Conservation (phyloP, 1,284 basidiomycete genomes). For the Moesziomyces parantarcticus region DNA sequence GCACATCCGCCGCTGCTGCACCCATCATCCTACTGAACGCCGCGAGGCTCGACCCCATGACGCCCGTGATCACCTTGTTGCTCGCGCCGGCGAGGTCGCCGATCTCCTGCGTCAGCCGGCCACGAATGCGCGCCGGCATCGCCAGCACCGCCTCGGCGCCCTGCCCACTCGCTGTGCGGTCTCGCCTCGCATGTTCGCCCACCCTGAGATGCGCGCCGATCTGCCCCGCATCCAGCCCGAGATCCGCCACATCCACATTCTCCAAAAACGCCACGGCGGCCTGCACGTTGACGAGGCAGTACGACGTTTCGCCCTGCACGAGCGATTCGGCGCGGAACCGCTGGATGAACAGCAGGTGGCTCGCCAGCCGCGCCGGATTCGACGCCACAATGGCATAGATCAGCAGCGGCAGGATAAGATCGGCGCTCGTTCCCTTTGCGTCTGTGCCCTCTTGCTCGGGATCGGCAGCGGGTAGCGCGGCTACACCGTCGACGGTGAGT, state of each 20-base stretch:
- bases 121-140: constrained; percentile 72
- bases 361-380: constrained; percentile 84
- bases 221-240: constrained; percentile 76
- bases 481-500: constrained; percentile 77
- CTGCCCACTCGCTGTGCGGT: background rate
- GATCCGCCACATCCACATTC: constrained; percentile 83
- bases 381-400: constrained; percentile 90
- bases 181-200: background rate
- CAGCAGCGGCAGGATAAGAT: constrained; percentile 85
- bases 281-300: constrained; percentile 90
- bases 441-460: too few species aligned
- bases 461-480: constrained; percentile 24
- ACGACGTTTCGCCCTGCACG: constrained; percentile 83
- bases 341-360: constrained; percentile 83
- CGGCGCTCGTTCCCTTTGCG: constrained; percentile 69
- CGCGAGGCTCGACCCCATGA: constrained; percentile 81
- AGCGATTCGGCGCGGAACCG: constrained; percentile 80
- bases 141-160: too few species aligned
- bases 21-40: constrained; percentile 45
- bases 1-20: background rate
- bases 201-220: constrained; percentile 9
- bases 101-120: constrained; percentile 82
- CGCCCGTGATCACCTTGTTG: constrained; percentile 70
- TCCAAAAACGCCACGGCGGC: constrained; percentile 93
- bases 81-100: constrained; percentile 75